Evolutionary conservation across 148 eudicot genomes (phyloP).

Genomic region (Vaccinium macrocarpon): DNA sequence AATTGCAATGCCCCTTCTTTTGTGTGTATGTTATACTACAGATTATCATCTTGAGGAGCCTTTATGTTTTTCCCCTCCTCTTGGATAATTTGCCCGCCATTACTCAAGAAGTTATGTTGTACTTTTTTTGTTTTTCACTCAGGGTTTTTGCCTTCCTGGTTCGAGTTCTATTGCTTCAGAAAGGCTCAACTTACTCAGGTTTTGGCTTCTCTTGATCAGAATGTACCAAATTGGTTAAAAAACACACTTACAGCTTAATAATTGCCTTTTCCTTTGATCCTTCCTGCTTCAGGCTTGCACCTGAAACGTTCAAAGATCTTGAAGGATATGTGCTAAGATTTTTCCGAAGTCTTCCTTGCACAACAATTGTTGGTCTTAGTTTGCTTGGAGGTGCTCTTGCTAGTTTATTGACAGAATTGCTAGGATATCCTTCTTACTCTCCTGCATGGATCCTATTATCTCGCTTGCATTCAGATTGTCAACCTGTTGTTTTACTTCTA

Average conservation of each 20-base stretch:
- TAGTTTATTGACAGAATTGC: slow-evolving; percentile 51
- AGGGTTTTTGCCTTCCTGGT: slow-evolving; percentile 42
- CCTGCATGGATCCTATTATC: slow-evolving; percentile 70
- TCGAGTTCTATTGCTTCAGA: slow-evolving; percentile 22
- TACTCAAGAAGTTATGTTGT: too few species aligned
- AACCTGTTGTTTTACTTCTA: slow-evolving; percentile 61
- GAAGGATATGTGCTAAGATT: slow-evolving; percentile 44
- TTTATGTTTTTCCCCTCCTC: background rate
- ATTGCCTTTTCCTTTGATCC: slow-evolving; percentile 16
- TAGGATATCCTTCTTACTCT: slow-evolving; percentile 30
- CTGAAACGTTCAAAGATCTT: slow-evolving; percentile 50
- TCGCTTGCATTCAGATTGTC: slow-evolving; percentile 55
- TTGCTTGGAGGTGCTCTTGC: slow-evolving; percentile 60
- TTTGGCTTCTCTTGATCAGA: background rate
- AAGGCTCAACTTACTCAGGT: slow-evolving; percentile 39
- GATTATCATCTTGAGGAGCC: background rate
- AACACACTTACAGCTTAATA: background rate
- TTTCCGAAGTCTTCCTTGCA: slow-evolving; percentile 59
- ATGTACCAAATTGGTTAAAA: slow-evolving; percentile 9
- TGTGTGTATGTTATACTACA: background rate
- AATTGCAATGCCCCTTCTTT: background rate
- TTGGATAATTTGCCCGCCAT: background rate
- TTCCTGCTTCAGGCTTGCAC: slow-evolving; percentile 47
- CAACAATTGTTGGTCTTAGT: slow-evolving; percentile 71
- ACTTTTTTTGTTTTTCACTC: slow-evolving; percentile 1